Base-by-base conservation (phyloP, 768 basidiomycete species). In the Rhodosporidiobolus odoratus region DNA sequence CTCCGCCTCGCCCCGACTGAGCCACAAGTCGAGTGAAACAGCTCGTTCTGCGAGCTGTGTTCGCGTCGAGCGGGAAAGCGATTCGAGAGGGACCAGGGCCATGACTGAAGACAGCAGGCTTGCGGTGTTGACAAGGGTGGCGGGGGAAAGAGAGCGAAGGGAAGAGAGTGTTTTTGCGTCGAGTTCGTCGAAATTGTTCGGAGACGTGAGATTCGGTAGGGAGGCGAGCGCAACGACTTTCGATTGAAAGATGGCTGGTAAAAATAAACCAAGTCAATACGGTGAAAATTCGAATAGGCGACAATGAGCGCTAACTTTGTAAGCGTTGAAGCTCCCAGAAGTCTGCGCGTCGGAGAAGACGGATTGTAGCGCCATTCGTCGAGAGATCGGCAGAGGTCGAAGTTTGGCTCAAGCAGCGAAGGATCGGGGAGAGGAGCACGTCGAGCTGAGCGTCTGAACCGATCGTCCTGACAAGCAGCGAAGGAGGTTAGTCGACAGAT, bases 251-350 rank as follows among this genome's bases (percentile, higher is more conserved):
- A 53, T 47, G 17, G 37, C 72, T 73, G 67, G 23, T 12, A 12
- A 6, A 5, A 9, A 19, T 2, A 3, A 17, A 25, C 0, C 1
- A 3, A 34, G 25, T 64, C 0, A 64, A 54, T 21, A 27, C 5
- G 15, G 21, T 4, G 21, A 37, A 17, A 21, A 13, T 16, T 21
- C 15, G 10, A 7, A 6, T 8, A 8, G 5, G 23, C 43, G 30
- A 27, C 5, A 34, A 37, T 0, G 7, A n/a, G 27, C 9, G 10
- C 56, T 13, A 13, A 73, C 72, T 40, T 23, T 67, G 72, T 1
- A 69, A n/a, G 9, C 53, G 25, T 17, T 57, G 21, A 0, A 64
- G 30, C 35, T 74, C 73, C 65, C 68, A 74, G 58, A 74, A 67
- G 23, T 74, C 73, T 10, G 68, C 65, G 27, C 73, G 65, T 0